Percentiles rank a stretch among this genome's conserved stretches.
These are phyloP conservation scores for Tulasnella sp. DNA, from an alignment of 768 basidiomycete genomes.

Conservation along the genomic window DNA sequence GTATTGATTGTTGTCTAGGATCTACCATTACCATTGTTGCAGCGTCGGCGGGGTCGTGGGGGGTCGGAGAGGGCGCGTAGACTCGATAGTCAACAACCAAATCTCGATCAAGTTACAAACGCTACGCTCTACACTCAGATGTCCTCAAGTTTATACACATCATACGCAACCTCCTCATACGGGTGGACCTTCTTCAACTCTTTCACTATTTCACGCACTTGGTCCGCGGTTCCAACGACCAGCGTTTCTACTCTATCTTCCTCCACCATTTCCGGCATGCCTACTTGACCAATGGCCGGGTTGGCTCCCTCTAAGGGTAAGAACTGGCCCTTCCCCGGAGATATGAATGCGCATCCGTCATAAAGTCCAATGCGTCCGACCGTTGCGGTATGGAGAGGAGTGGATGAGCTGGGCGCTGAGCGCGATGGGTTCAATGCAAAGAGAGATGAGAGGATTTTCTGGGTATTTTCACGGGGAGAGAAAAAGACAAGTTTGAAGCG, in stretches of 20 bases:
- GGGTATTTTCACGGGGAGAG: slow-evolving; percentile 33
- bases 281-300: slow-evolving; percentile 35
- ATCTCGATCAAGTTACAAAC: background rate
- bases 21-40: background rate
- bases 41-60: background rate
- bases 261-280: slow-evolving; percentile 37
- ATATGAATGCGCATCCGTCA: slow-evolving; percentile 43
- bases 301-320: slow-evolving; percentile 31
- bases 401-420: background rate
- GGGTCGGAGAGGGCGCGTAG: background rate
- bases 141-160: slow-evolving; percentile 40
- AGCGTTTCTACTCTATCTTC: slow-evolving; percentile 44
- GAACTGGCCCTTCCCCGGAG: slow-evolving; percentile 46
- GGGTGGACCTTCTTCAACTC: slow-evolving; percentile 44
- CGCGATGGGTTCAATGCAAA: slow-evolving; percentile 35
- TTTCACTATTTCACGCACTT: slow-evolving; percentile 31
- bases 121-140: background rate
- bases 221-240: slow-evolving; percentile 29
- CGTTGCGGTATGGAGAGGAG: background rate
- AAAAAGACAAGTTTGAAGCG: slow-evolving; percentile 47
- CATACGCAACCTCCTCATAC: slow-evolving; percentile 48
- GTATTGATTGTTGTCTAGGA: background rate
- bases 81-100: background rate
- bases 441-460: slow-evolving; percentile 32
- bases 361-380: slow-evolving; percentile 44